Base-by-base conservation (phyloP, 225 moss, liverwort and hornwort genomes). In the Physcomitrellopsis africana region DNA sequence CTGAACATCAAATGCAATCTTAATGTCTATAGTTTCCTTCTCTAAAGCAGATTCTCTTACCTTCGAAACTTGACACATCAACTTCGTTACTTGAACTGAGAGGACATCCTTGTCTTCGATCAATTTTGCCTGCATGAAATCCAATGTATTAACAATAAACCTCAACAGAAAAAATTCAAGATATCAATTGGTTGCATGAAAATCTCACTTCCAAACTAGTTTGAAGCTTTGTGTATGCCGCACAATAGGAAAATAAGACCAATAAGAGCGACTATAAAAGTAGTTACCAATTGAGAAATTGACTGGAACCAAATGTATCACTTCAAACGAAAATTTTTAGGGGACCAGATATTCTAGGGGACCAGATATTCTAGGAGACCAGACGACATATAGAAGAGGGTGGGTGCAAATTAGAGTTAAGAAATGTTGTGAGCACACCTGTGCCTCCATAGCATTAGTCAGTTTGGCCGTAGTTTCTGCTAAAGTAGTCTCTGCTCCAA, bases 381-480 rank as follows among this genome's bases (percentile, higher is more conserved):
- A 62, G 22, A 26, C 32, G 72, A 46, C 61, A 51, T 19, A 16
- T 27, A 63, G 8, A 2, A 48, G 57, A 63, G 60, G 63, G 18
- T 45, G 22, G 49, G 7, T 55, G 54, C 54, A 51, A 1, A 23
- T 15, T 23, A 13, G 49, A 7, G 47, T 46, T 11, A 23, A 52
- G 54, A 67, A 49, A 52, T n/a, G 19, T 72, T 1, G 51, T 20
- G 10, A 20, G 14, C 19, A 89, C 89, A 89, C 89, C 86, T 97
- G 93, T 19, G 84, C 96, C 68, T 97, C 92, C 62, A 94, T 65
- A 12, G 94, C 91, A n/a, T 87, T 18, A 68, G 87, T 60, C 54
- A 96, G 81, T 59, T 91, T 92, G 69, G 90, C 82, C 20, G 89
- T 70, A 8, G 96, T 96, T 78, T 96, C 96, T 46, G 89, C 88